Base-by-base conservation (phyloP, 2,329 filamentous ascomycete genomes). In the Microcyclosporella mali region DNA sequence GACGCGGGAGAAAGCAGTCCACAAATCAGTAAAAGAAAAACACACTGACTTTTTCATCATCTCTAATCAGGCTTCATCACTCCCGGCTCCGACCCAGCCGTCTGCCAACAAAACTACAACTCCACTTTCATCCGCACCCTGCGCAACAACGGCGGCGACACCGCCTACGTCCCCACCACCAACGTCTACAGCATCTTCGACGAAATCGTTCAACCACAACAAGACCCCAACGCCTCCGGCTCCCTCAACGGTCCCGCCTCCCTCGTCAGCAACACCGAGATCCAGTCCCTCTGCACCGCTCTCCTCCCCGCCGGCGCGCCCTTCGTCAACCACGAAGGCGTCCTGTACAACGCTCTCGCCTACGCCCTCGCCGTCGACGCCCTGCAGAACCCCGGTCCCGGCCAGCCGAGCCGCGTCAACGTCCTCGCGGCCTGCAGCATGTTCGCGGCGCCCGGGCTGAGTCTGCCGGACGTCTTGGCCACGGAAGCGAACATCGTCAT, bases 141-240 rank as follows among this genome's bases (percentile, higher is more conserved):
- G 6, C 66, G 72, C 17, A 52, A 53, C 15, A 59, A 68, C 40
- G 69, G 66, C 19, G 74, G 74, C 0, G 71, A 72, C 41, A 69
- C 67, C 1, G 71, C 72, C 1, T 77, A 75, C 50, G 72, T 78
- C 0, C 72, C 74, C 2, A 77, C 74, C 0, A 78, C 75, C 0
- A 74, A 68, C 1, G 61, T 78, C 38, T 78, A 74, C 60, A 70
- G 61, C 14, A 58, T 67, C 40, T 59, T 67, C 46, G 73, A 78
- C 49, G 68, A 77, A 50, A 64, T 78, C 40, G 71, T 77, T 2
- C 56, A 75, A 56, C 75, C 72, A 1, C 68, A 74, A 57, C 50
- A 54, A 33, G 73, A 71, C 9, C 60, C 59, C 0, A 54, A 57
- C 4, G 74, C 74, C 0, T 77, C 73, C 0, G 73, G 67, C 0